phyloP scores from a whole-genome alignment of 345 rosid species.

The Pseudoturritis turrita region DNA sequence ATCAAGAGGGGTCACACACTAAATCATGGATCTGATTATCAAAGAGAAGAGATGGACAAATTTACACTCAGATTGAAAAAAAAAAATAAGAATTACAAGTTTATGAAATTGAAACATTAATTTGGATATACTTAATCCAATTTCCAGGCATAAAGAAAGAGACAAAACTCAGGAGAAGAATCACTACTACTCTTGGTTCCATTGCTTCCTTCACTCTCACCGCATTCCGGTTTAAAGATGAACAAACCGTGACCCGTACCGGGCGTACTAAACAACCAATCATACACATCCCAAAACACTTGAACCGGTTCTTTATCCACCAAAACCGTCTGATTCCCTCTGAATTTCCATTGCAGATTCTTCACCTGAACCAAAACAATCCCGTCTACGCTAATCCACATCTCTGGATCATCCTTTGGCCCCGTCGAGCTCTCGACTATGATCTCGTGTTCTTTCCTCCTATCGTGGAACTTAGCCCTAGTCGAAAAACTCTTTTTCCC shows the following conservation, averaged over 20 bases:
- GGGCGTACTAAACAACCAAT: conserved; percentile 69
- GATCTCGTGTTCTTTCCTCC: conserved; percentile 69
- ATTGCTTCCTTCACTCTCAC: conserved; percentile 42
- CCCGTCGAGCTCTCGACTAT: conserved; percentile 66
- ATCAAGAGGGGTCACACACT: conserved; percentile 2
- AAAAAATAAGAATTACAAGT: background rate
- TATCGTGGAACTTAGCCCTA: conserved; percentile 61
- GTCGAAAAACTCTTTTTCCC: conserved; percentile 71
- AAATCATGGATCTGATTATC: background rate
- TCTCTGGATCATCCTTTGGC: conserved; percentile 62
- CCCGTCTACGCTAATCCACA: conserved; percentile 94
- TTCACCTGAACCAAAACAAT: conserved; percentile 56
- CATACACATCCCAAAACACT: conserved; percentile 92
- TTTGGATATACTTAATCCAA: conserved; percentile 13
- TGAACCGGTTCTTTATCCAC: conserved; percentile 71
- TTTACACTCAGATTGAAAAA: background rate
- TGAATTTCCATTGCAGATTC: conserved; percentile 91
- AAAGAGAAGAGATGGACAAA: background rate
- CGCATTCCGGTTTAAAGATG: conserved; percentile 72
- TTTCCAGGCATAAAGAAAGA: conserved; percentile 46
- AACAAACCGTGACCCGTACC: conserved; percentile 74
- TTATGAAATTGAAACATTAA: background rate
- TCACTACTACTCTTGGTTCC: conserved; percentile 41
- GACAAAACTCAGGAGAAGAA: conserved; percentile 54
- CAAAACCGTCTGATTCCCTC: conserved; percentile 81